phyloP scores from a whole-genome alignment of 2,329 filamentous ascomycete species.

The Pseudocercospora crystallina region DNA sequence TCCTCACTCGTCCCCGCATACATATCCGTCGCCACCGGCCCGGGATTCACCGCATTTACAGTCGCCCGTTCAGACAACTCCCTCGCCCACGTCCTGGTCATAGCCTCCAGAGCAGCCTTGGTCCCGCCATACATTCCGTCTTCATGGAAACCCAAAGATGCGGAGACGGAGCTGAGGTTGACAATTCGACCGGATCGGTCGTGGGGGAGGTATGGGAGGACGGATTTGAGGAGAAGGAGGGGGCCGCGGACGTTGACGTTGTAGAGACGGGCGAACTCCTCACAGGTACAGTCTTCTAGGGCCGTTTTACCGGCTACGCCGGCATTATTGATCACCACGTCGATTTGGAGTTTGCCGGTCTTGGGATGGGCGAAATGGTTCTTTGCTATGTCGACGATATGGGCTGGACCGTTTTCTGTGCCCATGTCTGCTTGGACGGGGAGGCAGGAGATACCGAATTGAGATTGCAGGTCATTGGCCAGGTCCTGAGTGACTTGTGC shows the following conservation, averaged over 20 bases:
- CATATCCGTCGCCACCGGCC: slow-evolving; percentile 68
- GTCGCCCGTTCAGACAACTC: slow-evolving; percentile 63
- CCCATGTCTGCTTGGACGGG: slow-evolving; percentile 71
- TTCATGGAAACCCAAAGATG: slow-evolving; percentile 56
- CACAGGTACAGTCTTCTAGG: slow-evolving; percentile 61
- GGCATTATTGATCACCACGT: slow-evolving; percentile 87
- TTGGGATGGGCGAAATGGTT: slow-evolving; percentile 59
- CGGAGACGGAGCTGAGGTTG: slow-evolving; percentile 60
- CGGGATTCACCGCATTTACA: slow-evolving; percentile 66
- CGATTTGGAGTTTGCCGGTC: slow-evolving; percentile 63
- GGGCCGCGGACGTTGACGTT: slow-evolving; percentile 80
- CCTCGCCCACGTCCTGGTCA: slow-evolving; percentile 68
- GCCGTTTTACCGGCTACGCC: slow-evolving; percentile 65
- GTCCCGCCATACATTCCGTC: slow-evolving; percentile 66
- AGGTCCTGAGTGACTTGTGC: slow-evolving; percentile 53
- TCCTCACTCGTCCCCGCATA: slow-evolving; percentile 54
- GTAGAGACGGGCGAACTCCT: slow-evolving; percentile 71
- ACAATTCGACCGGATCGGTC: slow-evolving; percentile 67
- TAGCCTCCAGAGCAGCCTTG: slow-evolving; percentile 66
- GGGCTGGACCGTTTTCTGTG: slow-evolving; percentile 58
- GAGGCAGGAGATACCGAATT: slow-evolving; percentile 61
- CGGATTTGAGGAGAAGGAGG: slow-evolving; percentile 73
- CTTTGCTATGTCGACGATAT: slow-evolving; percentile 60
- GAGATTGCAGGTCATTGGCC: slow-evolving; percentile 53
- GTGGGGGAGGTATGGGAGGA: slow-evolving; percentile 65